Conservation (phyloP, 2,329 filamentous ascomycete genomes). For the Coniochaeta pulveracea region DNA sequence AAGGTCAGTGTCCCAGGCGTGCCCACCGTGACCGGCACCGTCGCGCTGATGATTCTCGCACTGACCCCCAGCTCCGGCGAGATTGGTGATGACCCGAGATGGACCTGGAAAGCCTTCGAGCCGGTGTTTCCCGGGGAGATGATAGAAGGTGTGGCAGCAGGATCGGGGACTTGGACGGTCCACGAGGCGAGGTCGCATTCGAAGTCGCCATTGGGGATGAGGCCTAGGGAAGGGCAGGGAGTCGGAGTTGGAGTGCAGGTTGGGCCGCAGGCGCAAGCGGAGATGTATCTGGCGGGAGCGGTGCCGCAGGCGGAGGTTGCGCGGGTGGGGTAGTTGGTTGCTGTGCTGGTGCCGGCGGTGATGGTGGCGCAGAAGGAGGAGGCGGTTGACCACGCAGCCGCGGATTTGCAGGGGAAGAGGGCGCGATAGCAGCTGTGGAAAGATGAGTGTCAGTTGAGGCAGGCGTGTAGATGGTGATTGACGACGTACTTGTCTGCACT, state of each 20-base stretch:
- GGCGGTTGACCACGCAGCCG: constrained; percentile 9
- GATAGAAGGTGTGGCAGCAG: constrained; percentile 3
- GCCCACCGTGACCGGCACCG: constrained; percentile 6
- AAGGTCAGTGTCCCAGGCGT: constrained; percentile 7
- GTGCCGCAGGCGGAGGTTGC: constrained; percentile 12
- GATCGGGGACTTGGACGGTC: constrained; percentile 9
- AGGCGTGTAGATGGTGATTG: not conserved
- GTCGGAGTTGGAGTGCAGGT: constrained; percentile 8
- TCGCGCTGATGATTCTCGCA: constrained; percentile 7
- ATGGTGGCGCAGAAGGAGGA: constrained; percentile 12
- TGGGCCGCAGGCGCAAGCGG: constrained; percentile 11
- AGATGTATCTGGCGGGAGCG: constrained; percentile 9
- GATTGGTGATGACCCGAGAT: constrained; percentile 4
- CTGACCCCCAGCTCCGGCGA: constrained; percentile 8
- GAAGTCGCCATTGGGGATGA: constrained; percentile 7
- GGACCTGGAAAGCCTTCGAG: constrained; percentile 9
- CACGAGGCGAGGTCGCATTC: constrained; percentile 10
- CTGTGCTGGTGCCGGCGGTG: constrained; percentile 10
- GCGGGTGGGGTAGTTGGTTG: constrained; percentile 10
- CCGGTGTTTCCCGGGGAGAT: constrained; percentile 4
- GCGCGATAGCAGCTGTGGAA: constrained; percentile 11
- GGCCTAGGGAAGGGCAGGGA: constrained; percentile 1
- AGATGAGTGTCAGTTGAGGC: not conserved
- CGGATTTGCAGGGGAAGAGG: constrained; percentile 12
- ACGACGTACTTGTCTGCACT: constrained; percentile 3